Percentiles rank a stretch among this genome's conserved stretches.
These are phyloP conservation scores for Blastocystis sp. DNA, from an alignment of 352 stramenopile species.

Conservation along the genomic window DNA sequence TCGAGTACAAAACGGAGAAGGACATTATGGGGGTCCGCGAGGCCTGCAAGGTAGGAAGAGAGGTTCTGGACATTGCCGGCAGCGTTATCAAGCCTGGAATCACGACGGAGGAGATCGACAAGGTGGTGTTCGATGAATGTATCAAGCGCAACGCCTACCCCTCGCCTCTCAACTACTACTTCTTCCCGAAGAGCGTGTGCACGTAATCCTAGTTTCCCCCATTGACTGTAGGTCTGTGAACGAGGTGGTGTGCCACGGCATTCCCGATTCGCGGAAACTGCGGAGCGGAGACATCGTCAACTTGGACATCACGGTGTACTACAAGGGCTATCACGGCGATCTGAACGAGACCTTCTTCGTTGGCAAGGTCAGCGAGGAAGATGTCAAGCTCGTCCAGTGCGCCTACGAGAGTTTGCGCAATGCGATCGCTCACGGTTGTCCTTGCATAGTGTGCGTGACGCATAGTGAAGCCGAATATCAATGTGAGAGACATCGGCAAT, in stretches of 20 bases:
- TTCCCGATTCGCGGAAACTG: conserved; percentile 89
- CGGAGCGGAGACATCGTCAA: conserved; percentile 96
- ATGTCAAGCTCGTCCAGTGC: conserved; percentile 85
- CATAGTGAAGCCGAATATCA: conserved; percentile 87
- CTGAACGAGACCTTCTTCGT: conserved; percentile 97
- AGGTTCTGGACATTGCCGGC: conserved; percentile 91
- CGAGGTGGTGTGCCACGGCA: conserved; percentile 93
- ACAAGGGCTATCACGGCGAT: conserved; percentile 93
- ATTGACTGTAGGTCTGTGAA: conserved; percentile 80
- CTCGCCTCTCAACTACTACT: conserved; percentile 92
- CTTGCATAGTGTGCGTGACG: conserved; percentile 72
- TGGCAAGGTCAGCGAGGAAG: conserved; percentile 89
- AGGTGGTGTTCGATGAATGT: conserved; percentile 86
- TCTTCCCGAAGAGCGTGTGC: conserved; percentile 90
- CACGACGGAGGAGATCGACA: conserved; percentile 94
- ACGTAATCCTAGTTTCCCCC: conserved; percentile 78
- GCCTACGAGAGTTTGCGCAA: conserved; percentile 74
- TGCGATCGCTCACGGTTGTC: conserved; percentile 41
- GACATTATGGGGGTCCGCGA: conserved; percentile 89
- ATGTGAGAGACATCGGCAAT: conserved; percentile 91
- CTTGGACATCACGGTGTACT: conserved; percentile 93
- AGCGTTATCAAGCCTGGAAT: conserved; percentile 81
- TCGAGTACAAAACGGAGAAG: conserved; percentile 87
- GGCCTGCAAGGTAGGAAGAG: conserved; percentile 82
- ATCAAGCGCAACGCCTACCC: conserved; percentile 89